Conservation (phyloP, 2,329 filamentous ascomycete genomes). For the Neophaeococcomyces mojaviensis region DNA sequence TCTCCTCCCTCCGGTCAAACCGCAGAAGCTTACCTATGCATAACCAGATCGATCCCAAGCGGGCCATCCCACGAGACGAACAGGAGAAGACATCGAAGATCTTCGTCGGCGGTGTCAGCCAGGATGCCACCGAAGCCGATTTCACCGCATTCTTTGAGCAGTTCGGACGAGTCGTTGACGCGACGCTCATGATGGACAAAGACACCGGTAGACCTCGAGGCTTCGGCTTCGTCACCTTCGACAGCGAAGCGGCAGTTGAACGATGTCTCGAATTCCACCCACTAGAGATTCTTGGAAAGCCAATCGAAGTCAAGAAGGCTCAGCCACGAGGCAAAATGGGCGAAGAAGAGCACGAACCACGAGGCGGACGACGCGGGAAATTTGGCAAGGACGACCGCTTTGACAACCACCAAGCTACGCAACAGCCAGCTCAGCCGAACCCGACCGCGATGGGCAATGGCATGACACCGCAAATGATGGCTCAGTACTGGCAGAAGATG, state of each 20-base stretch:
- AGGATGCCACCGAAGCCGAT: conserved; percentile 92
- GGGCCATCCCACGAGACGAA: conserved; percentile 92
- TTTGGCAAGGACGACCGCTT: conserved; percentile 34
- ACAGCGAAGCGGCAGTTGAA: conserved; percentile 90
- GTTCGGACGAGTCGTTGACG: conserved; percentile 92
- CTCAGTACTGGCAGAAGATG: conserved; percentile 97
- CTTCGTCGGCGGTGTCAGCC: conserved; percentile 94
- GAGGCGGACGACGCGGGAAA: conserved; percentile 38
- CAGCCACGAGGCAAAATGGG: conserved; percentile 91
- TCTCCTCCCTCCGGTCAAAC: conserved; percentile 5
- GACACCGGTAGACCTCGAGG: conserved; percentile 94
- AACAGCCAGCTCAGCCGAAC: conserved; percentile 34
- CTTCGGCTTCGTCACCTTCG: conserved; percentile 97
- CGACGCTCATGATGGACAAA: conserved; percentile 99
- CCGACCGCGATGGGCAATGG: conserved; percentile 38
- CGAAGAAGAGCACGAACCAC: conserved; percentile 71
- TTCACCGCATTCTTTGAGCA: conserved; percentile 96
- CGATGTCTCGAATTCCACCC: conserved; percentile 69
- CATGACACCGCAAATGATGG: conserved; percentile 96
- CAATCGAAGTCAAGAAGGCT: conserved; percentile 96
- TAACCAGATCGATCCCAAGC: conserved; percentile 86
- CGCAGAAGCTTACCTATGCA: conserved; percentile 23
- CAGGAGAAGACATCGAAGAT: conserved; percentile 98
- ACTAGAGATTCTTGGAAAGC: conserved; percentile 88
- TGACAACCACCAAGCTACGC: conserved; percentile 39